These are phyloP conservation scores for Hemileia vastatrix DNA, from an alignment of 1,284 basidiomycete genomes.

Conservation along the genomic window DNA sequence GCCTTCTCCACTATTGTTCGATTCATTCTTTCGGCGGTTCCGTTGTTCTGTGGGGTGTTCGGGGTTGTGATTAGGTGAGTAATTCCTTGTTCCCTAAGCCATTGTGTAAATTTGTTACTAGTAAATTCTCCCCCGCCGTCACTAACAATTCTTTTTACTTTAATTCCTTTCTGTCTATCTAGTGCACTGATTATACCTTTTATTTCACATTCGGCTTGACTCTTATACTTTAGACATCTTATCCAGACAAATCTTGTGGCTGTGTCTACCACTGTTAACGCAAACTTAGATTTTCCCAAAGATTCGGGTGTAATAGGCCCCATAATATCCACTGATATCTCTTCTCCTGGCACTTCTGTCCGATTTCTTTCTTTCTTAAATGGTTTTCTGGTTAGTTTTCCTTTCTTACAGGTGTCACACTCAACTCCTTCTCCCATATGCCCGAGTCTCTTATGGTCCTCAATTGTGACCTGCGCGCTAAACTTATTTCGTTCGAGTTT, in stretches of 20 bases:
- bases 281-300: slow-evolving; percentile 7
- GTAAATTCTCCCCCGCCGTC: slow-evolving; percentile 12
- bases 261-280: slow-evolving; percentile 8
- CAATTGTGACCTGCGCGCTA: no score
- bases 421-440: not conserved
- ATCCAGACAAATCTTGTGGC: slow-evolving; percentile 8
- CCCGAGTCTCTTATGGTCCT: no score
- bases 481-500: no score
- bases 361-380: slow-evolving; percentile 2
- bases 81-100: slow-evolving; percentile 5
- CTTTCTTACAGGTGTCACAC: slow-evolving; percentile 2
- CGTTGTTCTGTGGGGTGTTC: slow-evolving; percentile 15
- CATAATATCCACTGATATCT: slow-evolving; percentile 9
- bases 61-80: slow-evolving; percentile 1
- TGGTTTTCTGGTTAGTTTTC: slow-evolving; percentile 6
- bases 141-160: slow-evolving; percentile 6
- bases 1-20: slow-evolving; percentile 10
- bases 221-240: not conserved
- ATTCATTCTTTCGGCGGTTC: slow-evolving; percentile 9
- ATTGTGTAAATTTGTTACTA: not conserved
- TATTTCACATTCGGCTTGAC: not conserved
- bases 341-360: not conserved
- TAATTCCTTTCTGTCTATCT: not conserved
- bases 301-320: slow-evolving; percentile 14
- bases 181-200: not conserved